These are phyloP conservation scores for Heterococcus sp. DNA, from an alignment of 108 stramenopile species.

Conservation along the genomic window DNA sequence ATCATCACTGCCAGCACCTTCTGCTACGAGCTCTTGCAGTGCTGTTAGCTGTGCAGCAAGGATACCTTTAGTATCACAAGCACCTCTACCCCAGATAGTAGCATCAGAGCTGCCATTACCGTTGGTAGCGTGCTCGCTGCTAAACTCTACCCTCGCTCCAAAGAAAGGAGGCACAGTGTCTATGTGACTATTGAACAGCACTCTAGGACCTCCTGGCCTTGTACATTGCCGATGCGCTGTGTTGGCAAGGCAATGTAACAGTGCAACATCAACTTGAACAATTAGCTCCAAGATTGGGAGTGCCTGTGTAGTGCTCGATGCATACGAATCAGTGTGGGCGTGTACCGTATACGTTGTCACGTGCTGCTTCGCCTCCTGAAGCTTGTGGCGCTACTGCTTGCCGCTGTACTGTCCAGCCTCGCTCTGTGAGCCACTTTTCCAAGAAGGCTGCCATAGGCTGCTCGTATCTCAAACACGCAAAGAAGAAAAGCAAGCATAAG, in stretches of 20 bases:
- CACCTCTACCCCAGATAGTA: slow-evolving; percentile 39
- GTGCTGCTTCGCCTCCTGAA: neutral
- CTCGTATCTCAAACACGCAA: slow-evolving; percentile 3
- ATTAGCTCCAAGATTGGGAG: too few species aligned
- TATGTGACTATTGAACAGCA: slow-evolving; percentile 51
- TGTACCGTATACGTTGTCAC: slow-evolving; percentile 19
- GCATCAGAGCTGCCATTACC: slow-evolving; percentile 16
- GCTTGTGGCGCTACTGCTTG: slow-evolving; percentile 34
- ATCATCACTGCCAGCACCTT: slow-evolving; percentile 9
- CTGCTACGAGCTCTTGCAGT: slow-evolving; percentile 14
- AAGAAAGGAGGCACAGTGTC: slow-evolving; percentile 35
- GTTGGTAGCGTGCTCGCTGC: too few species aligned
- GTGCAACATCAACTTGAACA: too few species aligned
- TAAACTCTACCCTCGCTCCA: neutral
- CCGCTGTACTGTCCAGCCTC: slow-evolving; percentile 32
- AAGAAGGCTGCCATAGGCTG: slow-evolving; percentile 41
- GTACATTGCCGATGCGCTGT: neutral
- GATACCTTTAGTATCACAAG: slow-evolving; percentile 48
- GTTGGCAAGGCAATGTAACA: too few species aligned
- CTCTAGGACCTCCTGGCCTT: slow-evolving; percentile 4
- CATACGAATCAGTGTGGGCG: too few species aligned
- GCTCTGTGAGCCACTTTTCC: slow-evolving; percentile 14
- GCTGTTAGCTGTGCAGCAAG: slow-evolving; percentile 44
- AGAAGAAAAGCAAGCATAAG: neutral
- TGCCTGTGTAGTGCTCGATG: too few species aligned